Evolutionary conservation across 2,329 filamentous ascomycete species (phyloP).

Genomic region (Phialophora chinensis): DNA sequence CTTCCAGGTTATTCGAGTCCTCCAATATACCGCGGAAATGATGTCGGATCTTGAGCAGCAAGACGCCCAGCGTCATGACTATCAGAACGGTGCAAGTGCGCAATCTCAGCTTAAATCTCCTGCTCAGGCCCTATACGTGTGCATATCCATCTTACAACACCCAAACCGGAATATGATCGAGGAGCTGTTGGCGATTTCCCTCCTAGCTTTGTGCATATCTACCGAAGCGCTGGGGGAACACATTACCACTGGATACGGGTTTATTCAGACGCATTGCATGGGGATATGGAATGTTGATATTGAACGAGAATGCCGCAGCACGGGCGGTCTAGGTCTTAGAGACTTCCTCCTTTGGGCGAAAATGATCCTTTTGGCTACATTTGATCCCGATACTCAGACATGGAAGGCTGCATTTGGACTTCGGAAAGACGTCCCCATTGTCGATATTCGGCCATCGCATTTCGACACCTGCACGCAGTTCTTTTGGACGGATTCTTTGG

Average conservation of each 20-base stretch:
- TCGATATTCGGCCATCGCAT: background rate
- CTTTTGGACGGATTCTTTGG: background rate
- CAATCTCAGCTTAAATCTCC: background rate
- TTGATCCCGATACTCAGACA: constrained; percentile 11
- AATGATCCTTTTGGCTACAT: constrained; percentile 12
- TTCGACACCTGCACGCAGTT: background rate
- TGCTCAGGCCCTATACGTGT: constrained; percentile 8
- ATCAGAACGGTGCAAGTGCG: background rate
- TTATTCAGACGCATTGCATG: constrained; percentile 12
- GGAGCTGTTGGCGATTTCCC: constrained; percentile 10
- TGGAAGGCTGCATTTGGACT: constrained; percentile 6
- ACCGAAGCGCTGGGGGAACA: constrained; percentile 8
- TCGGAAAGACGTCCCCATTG: background rate
- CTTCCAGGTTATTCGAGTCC: constrained; percentile 5
- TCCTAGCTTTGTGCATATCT: constrained; percentile 11
- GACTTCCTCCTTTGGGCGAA: constrained; percentile 17
- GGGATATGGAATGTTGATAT: constrained; percentile 1
- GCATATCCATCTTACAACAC: constrained; percentile 1
- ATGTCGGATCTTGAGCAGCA: constrained; percentile 4
- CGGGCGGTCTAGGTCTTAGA: background rate
- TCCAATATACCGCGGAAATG: background rate
- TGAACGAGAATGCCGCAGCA: constrained; percentile 12
- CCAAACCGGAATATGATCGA: constrained; percentile 7
- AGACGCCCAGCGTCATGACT: background rate
- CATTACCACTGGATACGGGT: constrained; percentile 8